These are phyloP conservation scores for Eimeria maxima DNA, from an alignment of 169 alveolate species.

Conservation along the genomic window DNA sequence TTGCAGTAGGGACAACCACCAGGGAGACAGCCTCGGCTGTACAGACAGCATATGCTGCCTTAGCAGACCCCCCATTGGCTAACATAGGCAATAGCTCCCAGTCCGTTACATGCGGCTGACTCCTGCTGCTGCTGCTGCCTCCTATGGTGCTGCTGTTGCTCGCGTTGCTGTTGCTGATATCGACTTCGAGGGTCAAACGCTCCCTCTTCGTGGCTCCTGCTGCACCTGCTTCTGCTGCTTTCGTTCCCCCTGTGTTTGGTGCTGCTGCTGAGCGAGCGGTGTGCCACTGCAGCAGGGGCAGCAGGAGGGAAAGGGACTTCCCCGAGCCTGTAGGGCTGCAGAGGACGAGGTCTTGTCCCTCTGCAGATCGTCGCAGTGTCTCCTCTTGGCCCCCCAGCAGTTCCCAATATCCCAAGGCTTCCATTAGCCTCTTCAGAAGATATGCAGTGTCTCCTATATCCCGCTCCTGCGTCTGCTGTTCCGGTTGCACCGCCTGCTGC, in stretches of 20 bases:
- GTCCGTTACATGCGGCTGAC: not conserved
- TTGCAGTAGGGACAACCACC: conserved; percentile 26
- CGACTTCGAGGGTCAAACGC: not conserved
- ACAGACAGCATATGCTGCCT: not conserved
- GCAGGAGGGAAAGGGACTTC: conserved; percentile 54
- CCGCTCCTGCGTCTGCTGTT: not conserved
- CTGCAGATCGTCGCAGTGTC: conserved; percentile 15
- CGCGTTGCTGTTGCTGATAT: not conserved
- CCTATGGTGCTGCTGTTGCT: too few species aligned
- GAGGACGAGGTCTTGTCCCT: conserved; percentile 42
- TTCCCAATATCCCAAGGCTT: not conserved
- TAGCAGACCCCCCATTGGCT: conserved; percentile 31
- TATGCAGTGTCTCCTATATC: not conserved
- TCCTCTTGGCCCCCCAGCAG: conserved; percentile 61
- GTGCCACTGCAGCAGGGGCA: conserved; percentile 74
- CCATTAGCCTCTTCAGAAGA: conserved; percentile 37
- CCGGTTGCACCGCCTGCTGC: not conserved
- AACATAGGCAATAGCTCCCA: not conserved
- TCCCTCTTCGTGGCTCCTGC: not conserved
- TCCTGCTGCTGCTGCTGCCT: not conserved
- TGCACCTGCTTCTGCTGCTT: not conserved
- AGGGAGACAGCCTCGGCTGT: conserved; percentile 53
- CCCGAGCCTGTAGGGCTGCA: conserved; percentile 61
- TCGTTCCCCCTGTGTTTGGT: not conserved
- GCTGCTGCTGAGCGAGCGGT: conserved; percentile 74